Evolutionary conservation across 768 basidiomycete genomes (phyloP), one percentile per base, ranked within the genome.

Genomic region (Agrocybe praecox): DNA sequence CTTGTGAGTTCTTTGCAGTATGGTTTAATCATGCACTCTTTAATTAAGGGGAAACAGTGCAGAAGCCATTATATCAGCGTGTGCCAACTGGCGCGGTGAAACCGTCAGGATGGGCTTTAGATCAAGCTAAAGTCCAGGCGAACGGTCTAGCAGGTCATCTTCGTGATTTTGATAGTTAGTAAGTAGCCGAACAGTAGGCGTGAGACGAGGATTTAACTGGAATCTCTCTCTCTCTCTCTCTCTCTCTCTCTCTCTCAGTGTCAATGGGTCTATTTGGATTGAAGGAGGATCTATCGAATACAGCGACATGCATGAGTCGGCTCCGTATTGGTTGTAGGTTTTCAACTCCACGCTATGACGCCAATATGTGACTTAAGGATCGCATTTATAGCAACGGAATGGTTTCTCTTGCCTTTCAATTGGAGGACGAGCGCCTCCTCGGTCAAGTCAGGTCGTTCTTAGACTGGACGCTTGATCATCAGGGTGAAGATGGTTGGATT

Each of bases 281-380:
- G 65, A 71, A 60, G 74, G 73, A 2, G 76, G 77, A 18, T 74
- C 72, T 0, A 71, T 77, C 22, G 77, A 78, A 55, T 78, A 78
- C 52, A 76, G 75, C 17, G 70, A 74, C 10, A 78, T 78, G 76
- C 76, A 78, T 48, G 77, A 78, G 56, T 64, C 73, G 26, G 74
- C 74, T 12, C 74, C 76, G 8, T 77, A 77, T 52, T 78, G 76
- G 75, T 78, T 78, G 76, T 78, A 62, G 55, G 76, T 72, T 29
- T 29, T 23, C 9, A 12, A 32, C 18, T 3, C n/a, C 29, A 10
- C 14, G 21, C 2, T n/a, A 18, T n/a, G 32, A 15, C 21, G 19
- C 15, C 26, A 36, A 2, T 32, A 33, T 11, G 8, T 36, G 15
- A 15, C 1, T 44, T 12, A n/a, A n/a, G n/a, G n/a, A n/a, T 26